phyloP scores from a whole-genome alignment of 768 basidiomycete genomes.

The Mycena vulgaris region DNA sequence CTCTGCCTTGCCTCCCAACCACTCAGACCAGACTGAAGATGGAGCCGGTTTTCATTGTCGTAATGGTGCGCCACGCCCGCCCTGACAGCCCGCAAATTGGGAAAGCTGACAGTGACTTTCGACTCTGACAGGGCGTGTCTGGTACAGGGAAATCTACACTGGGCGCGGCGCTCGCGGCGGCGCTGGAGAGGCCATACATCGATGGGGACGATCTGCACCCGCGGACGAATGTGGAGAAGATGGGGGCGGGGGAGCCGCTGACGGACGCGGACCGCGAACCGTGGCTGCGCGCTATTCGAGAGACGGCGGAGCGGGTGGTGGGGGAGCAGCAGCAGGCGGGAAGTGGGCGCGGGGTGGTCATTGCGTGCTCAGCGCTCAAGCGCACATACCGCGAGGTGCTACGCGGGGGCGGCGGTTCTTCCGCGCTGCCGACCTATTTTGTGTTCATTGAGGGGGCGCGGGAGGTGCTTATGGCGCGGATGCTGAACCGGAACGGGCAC shows the following conservation, averaged over 20 bases:
- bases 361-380: constrained; percentile 91
- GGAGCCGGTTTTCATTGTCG: constrained; percentile 40
- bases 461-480: constrained; percentile 72
- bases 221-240: constrained; percentile 86
- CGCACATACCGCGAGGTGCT: constrained; percentile 85
- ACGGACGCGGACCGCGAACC: constrained; percentile 88
- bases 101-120: neutral
- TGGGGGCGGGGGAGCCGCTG: constrained; percentile 83
- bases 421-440: constrained; percentile 76
- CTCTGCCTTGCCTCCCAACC: neutral
- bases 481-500: constrained; percentile 77
- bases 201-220: constrained; percentile 95
- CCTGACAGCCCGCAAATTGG: no score
- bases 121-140: constrained; percentile 82
- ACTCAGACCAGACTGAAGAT: neutral
- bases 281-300: constrained; percentile 85
- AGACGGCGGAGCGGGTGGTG: constrained; percentile 66
- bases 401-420: constrained; percentile 62
- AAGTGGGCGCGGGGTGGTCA: constrained; percentile 71
- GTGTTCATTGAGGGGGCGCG: constrained; percentile 81
- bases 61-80: constrained; percentile 38
- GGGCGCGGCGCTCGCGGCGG: constrained; percentile 71
- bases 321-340: constrained; percentile 38
- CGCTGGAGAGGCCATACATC: constrained; percentile 80
- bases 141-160: constrained; percentile 84